Percentiles rank a stretch among this genome's conserved stretches.
These are phyloP conservation scores for Podospora bellae-mahoneyi DNA, from an alignment of 495 filamentous ascomycete genomes.

Conservation along the genomic window DNA sequence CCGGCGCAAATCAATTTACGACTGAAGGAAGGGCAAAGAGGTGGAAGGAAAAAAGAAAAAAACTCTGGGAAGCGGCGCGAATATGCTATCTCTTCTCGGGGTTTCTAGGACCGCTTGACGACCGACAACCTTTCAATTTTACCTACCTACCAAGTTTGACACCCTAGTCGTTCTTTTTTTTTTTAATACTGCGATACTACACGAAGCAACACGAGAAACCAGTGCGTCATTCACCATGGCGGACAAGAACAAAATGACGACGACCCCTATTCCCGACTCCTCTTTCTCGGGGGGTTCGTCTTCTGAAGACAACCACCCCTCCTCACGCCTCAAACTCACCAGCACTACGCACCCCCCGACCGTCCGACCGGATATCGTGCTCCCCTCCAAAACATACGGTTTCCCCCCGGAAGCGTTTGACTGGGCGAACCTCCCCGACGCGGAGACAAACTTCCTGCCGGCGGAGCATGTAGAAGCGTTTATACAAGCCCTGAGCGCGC, in stretches of 20 bases:
- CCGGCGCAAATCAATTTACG: too few relatives aligned
- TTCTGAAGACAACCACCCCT: not conserved
- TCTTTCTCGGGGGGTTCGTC: too few relatives aligned
- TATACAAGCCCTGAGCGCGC: constrained; percentile 53
- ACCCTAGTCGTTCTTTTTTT: not conserved
- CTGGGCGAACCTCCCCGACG: constrained; percentile 55
- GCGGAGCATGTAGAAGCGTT: constrained; percentile 57
- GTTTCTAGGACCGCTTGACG: too few relatives aligned
- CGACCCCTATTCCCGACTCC: not conserved
- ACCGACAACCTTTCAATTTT: too few relatives aligned
- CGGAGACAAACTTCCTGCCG: constrained; percentile 62
- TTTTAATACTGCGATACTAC: not conserved
- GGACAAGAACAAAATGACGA: not conserved
- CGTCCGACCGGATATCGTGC: constrained; percentile 17
- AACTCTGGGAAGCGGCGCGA: too few relatives aligned
- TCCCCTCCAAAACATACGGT: constrained; percentile 39
- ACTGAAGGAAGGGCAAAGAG: too few relatives aligned
- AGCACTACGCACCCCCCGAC: not conserved
- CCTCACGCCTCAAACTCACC: not conserved
- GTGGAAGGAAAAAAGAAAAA: too few relatives aligned
- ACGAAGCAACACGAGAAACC: not conserved
- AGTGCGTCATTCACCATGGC: not conserved
- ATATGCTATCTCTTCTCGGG: too few relatives aligned
- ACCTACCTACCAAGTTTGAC: too few relatives aligned
- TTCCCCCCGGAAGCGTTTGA: constrained; percentile 49